Conservation (phyloP, 2,329 filamentous ascomycete species). For the Ophiostoma angusticollis region DNA sequence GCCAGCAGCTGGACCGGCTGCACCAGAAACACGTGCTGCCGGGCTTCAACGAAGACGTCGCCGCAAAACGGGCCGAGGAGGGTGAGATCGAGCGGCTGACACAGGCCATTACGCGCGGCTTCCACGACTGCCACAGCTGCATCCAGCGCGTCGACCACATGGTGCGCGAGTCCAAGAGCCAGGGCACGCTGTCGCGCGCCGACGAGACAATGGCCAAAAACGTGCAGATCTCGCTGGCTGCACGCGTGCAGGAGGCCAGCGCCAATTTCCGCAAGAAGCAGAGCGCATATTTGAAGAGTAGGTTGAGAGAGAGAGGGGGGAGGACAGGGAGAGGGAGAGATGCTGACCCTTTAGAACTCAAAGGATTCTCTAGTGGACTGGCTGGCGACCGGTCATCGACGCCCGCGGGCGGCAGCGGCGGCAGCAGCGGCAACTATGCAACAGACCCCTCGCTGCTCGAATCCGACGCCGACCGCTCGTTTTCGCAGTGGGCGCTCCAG, state of each 20-base stretch:
- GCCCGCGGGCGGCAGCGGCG: conserved; percentile 25
- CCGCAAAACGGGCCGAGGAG: conserved; percentile 71
- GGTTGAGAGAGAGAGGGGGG: conserved; percentile 10
- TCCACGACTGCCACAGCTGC: conserved; percentile 78
- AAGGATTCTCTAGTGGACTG: conserved; percentile 44
- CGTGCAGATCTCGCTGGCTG: conserved; percentile 81
- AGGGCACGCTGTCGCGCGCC: conserved; percentile 60
- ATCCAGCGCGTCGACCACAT: conserved; percentile 82
- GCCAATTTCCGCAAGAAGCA: conserved; percentile 94
- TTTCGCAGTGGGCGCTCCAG: conserved; percentile 79
- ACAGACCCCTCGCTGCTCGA: conserved; percentile 81
- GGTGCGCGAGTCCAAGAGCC: conserved; percentile 65
- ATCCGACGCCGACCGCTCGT: conserved; percentile 83
- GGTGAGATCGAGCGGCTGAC: conserved; percentile 81
- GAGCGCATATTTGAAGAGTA: conserved; percentile 89
- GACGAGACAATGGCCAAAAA: conserved; percentile 96
- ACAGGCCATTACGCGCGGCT: conserved; percentile 75
- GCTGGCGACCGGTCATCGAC: conserved; percentile 37
- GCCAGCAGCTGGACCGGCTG: conserved; percentile 74
- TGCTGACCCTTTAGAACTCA: conserved; percentile 47
- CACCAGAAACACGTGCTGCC: conserved; percentile 96
- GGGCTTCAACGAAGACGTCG: conserved; percentile 86
- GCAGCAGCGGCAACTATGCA: conserved; percentile 22
- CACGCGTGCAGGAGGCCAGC: conserved; percentile 82
- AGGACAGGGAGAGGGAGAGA: not conserved